These are phyloP conservation scores for Yamadazyma mexicana DNA, from an alignment of 1,139 yeast species.

Conservation along the genomic window DNA sequence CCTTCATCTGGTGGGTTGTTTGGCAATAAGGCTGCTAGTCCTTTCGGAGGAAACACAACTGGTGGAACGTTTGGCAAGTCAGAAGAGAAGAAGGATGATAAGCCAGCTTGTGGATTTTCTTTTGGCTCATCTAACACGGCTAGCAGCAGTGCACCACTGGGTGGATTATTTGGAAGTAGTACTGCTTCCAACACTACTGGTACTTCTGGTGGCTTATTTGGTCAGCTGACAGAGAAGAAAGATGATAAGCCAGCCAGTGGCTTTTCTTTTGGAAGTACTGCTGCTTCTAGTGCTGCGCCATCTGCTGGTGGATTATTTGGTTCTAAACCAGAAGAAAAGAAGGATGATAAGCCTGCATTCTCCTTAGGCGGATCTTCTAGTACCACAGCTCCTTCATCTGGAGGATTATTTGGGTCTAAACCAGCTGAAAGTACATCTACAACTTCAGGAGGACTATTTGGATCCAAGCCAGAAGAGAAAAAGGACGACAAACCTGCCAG, in stretches of 20 bases:
- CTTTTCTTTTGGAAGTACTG: constrained; percentile 17
- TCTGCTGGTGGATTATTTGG: constrained; percentile 19
- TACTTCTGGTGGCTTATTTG: constrained; percentile 15
- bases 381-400: neutral
- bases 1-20: constrained; percentile 17
- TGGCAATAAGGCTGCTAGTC: constrained; percentile 14
- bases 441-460: constrained; percentile 20
- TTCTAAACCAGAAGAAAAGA: constrained; percentile 23
- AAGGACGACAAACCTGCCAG: constrained; percentile 16
- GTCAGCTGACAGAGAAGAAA: constrained; percentile 13
- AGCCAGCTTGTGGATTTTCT: constrained; percentile 11
- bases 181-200: neutral
- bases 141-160: constrained; percentile 7
- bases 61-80: constrained; percentile 7
- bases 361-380: constrained; percentile 1
- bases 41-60: constrained; percentile 2
- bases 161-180: constrained; percentile 1
- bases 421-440: neutral
- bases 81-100: constrained; percentile 18
- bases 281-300: too few species aligned
- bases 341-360: constrained; percentile 11
- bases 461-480: constrained; percentile 21
- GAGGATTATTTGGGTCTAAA: constrained; percentile 18
- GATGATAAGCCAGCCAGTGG: constrained; percentile 16
- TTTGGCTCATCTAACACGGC: constrained; percentile 10